These are phyloP conservation scores for Adansonia madagascariensis DNA, from an alignment of 441 rosid species.

Conservation along the genomic window DNA sequence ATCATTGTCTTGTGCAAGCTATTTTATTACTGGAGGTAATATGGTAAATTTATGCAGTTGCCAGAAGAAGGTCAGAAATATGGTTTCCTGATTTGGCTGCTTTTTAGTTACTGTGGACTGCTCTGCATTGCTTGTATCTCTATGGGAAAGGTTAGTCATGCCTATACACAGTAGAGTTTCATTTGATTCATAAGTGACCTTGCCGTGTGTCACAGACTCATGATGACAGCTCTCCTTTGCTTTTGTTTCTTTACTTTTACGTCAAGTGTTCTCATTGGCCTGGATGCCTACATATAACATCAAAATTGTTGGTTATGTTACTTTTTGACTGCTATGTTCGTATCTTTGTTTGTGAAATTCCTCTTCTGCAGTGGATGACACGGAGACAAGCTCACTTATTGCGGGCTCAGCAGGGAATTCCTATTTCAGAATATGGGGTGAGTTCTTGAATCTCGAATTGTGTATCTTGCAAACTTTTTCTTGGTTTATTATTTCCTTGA, in stretches of 20 bases:
- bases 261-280: constrained; percentile 1
- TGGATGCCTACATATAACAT: neutral
- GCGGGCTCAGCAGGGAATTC: constrained; percentile 98
- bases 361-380: constrained; percentile 69
- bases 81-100: constrained; percentile 97
- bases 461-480: neutral
- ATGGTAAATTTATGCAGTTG: constrained; percentile 52
- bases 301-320: neutral
- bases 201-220: neutral
- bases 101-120: constrained; percentile 95
- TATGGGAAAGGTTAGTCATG: constrained; percentile 64
- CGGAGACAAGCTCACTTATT: constrained; percentile 81
- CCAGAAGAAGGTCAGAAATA: constrained; percentile 95
- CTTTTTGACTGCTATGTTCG: neutral
- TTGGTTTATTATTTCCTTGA: neutral
- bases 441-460: constrained; percentile 28
- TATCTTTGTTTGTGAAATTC: constrained; percentile 11
- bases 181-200: neutral
- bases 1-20: neutral
- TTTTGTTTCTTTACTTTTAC: neutral
- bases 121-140: constrained; percentile 83
- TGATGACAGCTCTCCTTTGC: neutral
- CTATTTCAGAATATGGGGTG: constrained; percentile 94
- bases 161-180: neutral
- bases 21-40: constrained; percentile 22